Percentiles rank a stretch among this genome's conserved stretches.
These are phyloP conservation scores for Pulveroboletus sp. DNA, from an alignment of 1,284 basidiomycete genomes.

Conservation along the genomic window DNA sequence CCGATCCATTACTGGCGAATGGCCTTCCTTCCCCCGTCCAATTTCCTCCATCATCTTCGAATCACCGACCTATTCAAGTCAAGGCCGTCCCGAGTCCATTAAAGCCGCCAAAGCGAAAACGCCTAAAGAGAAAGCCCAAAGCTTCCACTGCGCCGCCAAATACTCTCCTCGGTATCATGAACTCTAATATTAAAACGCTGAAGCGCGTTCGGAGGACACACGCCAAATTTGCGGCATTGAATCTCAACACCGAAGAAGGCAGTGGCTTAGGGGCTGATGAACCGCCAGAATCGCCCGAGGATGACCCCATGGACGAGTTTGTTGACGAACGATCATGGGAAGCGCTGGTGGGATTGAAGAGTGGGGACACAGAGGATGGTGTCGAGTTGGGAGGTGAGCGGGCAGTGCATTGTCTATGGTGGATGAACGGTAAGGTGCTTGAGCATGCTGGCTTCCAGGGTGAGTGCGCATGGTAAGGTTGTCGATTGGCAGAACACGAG, in stretches of 20 bases:
- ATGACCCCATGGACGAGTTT: slow-evolving; percentile 39
- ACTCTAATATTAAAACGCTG: slow-evolving; percentile 68
- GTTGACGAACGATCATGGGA: slow-evolving; percentile 51
- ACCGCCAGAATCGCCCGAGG: slow-evolving; percentile 21
- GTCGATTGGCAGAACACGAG: background rate
- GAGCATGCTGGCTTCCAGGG: slow-evolving; percentile 92
- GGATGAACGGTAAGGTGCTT: slow-evolving; percentile 71
- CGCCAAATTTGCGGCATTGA: slow-evolving; percentile 60
- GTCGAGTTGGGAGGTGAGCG: slow-evolving; percentile 46
- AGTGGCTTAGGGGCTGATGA: slow-evolving; percentile 34
- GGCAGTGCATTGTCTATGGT: slow-evolving; percentile 60
- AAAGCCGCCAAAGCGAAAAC: slow-evolving; percentile 27
- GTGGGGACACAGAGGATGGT: slow-evolving; percentile 15
- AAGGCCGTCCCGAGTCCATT: slow-evolving; percentile 15
- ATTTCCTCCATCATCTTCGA: slow-evolving; percentile 35
- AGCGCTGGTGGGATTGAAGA: slow-evolving; percentile 23
- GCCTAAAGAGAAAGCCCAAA: slow-evolving; percentile 38
- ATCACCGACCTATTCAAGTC: slow-evolving; percentile 7
- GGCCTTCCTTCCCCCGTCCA: slow-evolving; percentile 57
- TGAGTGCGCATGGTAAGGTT: slow-evolving; percentile 32
- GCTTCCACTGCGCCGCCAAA: slow-evolving; percentile 33
- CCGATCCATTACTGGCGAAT: slow-evolving; percentile 57
- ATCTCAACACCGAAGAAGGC: slow-evolving; percentile 42
- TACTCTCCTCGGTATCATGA: slow-evolving; percentile 62
- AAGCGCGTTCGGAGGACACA: slow-evolving; percentile 68